Evolutionary conservation across 1,284 basidiomycete species (phyloP), one percentile per base, ranked within the genome.

Genomic region (Ganoderma multipileum): DNA sequence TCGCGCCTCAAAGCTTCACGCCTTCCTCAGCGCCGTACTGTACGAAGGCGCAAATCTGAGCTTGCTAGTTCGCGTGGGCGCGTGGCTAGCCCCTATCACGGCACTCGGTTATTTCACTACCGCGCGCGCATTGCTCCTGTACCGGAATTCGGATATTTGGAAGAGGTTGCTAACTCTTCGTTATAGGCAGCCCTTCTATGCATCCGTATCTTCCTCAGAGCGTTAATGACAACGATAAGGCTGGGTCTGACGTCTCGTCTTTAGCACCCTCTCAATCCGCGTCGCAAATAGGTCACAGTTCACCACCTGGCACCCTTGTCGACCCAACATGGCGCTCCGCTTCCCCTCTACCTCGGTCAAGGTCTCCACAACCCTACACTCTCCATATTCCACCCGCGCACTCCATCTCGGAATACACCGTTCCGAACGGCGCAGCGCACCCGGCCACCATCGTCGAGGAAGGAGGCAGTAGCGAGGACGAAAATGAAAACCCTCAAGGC

Each of bases 331-430:
- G 61, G 69, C 64, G 61, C 16, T 38, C 65, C 14, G 20, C 12
- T 1, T 44, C 66, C 1, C 59, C 69, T 11, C 71, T 63, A 14
- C 50, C 63, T 16, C 67, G 68, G 2, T 66, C 69, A 7, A 41
- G 23, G 1, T 65, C 72, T 11, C 65, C 74, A 16, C 70, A 69
- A 42, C 71, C 75, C 2, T 74, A 77, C 52, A 74, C 75, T 3
- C 73, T 81, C 16, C 67, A 75, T 14, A 83, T 91, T 63, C 87
- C 87, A 0, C 85, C 90, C 0, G 86, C 90, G 1, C 89, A 91
- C 68, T 79, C 87, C 30, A 87, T 89, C 60, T 80, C 83, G 1
- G 87, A 89, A 23, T 70, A 81, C 55, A 74, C 76, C 5, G 65
- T 84, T 28, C 83, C 85, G 3, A 81, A 82, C 26, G 74, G 78